Percentiles rank a stretch among this genome's conserved stretches.
Conservation (phyloP, 1,284 basidiomycete species). For the Inonotus obliquus region DNA sequence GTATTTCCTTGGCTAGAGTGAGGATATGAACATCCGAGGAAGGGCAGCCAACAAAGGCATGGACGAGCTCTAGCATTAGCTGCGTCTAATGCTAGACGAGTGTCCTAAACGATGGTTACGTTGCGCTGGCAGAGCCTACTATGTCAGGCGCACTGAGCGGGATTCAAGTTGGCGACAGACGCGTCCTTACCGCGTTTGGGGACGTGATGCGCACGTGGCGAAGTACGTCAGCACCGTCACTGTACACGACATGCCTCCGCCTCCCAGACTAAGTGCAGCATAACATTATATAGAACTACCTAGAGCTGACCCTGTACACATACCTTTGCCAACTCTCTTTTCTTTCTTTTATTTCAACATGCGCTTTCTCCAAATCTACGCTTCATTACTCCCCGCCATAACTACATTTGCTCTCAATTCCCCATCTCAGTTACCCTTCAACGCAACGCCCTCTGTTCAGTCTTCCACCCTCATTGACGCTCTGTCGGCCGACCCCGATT, state of each 20-base stretch:
- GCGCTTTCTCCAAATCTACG: neutral
- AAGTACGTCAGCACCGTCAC: neutral
- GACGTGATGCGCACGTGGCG: neutral
- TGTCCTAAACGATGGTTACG: neutral
- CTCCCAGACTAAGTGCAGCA: neutral
- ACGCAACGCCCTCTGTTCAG: constrained; percentile 22
- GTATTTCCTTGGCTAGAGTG: constrained; percentile 44
- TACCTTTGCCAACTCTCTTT: constrained; percentile 29
- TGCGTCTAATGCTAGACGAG: neutral
- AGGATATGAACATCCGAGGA: constrained; percentile 52
- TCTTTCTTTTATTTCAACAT: constrained; percentile 24
- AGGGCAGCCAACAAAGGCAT: constrained; percentile 55
- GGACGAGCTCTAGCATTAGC: constrained; percentile 55
- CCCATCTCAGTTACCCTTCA: constrained; percentile 30
- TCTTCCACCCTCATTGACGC: constrained; percentile 74
- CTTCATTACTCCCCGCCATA: constrained; percentile 28
- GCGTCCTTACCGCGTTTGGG: neutral
- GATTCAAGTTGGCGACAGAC: neutral
- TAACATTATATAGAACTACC: neutral
- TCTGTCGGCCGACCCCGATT: constrained; percentile 73
- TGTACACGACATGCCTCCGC: neutral
- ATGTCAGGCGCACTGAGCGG: neutral
- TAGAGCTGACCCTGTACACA: constrained; percentile 23
- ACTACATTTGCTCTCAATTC: constrained; percentile 26
- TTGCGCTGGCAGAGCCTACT: no score